These are phyloP conservation scores for Aspergillus neotritici DNA, from an alignment of 2,329 filamentous ascomycete species.

Conservation along the genomic window DNA sequence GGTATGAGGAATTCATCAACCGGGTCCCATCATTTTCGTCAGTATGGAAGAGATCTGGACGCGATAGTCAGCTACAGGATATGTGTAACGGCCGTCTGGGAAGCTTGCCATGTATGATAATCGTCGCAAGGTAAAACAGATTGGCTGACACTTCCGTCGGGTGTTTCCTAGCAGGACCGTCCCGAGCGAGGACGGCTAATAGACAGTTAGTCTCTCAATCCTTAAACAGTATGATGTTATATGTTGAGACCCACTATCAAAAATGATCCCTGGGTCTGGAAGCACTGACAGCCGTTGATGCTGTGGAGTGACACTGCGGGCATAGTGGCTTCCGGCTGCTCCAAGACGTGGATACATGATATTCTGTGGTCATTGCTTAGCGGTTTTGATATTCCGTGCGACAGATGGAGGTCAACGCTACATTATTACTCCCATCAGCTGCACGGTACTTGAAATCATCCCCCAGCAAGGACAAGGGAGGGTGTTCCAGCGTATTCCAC, in stretches of 20 bases:
- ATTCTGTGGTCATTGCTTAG: neutral
- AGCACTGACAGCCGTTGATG: constrained; percentile 2
- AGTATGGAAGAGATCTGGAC: constrained; percentile 19
- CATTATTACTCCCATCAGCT: constrained; percentile 5
- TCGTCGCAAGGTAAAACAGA: constrained; percentile 47
- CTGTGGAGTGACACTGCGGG: neutral
- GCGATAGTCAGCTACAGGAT: neutral
- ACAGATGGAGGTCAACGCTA: neutral
- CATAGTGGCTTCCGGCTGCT: constrained; percentile 6
- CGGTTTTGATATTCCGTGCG: neutral
- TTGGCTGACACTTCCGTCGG: constrained; percentile 43
- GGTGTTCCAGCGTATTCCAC: constrained; percentile 4
- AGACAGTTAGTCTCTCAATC: neutral
- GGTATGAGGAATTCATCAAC: constrained; percentile 41
- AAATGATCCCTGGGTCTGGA: constrained; percentile 2
- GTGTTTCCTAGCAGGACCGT: constrained; percentile 26
- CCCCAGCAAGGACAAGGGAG: constrained; percentile 1
- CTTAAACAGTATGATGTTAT: neutral
- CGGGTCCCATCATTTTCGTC: constrained; percentile 28
- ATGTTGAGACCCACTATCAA: constrained; percentile 2
- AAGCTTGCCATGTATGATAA: constrained; percentile 49
- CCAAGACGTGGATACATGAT: constrained; percentile 3
- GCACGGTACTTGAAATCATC: constrained; percentile 5
- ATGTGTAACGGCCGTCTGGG: neutral
- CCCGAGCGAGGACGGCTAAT: constrained; percentile 5